Base-by-base conservation (phyloP, 331 rosid species). In the Acacia concinna region DNA sequence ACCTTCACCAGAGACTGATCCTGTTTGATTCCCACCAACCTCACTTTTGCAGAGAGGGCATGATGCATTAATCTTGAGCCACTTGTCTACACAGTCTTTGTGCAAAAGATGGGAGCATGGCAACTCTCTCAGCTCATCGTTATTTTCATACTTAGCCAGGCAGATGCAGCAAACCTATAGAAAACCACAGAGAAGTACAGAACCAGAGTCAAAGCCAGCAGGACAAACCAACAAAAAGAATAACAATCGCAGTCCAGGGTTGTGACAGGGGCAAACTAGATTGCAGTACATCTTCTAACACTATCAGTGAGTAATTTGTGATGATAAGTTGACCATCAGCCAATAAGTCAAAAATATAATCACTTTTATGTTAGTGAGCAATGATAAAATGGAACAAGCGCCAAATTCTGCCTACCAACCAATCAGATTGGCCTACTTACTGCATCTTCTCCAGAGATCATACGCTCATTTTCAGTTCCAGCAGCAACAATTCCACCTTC, bases 81-180 rank as follows among this genome's bases (percentile, higher is more conserved):
- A 95, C 82, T 91, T 95, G 82, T 95, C 99, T 38, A 95, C 92
- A 8, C 98, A 95, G 5, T 92, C 99, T 84, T 95, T 95, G 94
- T 95, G 98, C 79, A 95, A 88, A 84, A 95, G 96, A 89, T 95
- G 99, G 46, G 96, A 87, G 77, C 99, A 95, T 37, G 96, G 92
- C 91, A 95, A 75, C 84, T 95, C 98, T 84, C 92, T 87, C 52
- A 95, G 87, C 85, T 95, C 99, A 2, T 95, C 99, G 25, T 95
- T 93, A 84, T 95, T 87, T 41, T 88, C 94, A 51, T 93, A 95
- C 83, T 87, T 95, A 14, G 96, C 97, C 81, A 95, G 83, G 87
- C 99, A 95, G 89, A 95, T 93, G 90, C 98, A 95, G 83, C 99
- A 95, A 76, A 83, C 97, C 99, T 95, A 89, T 86, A 71, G 76